Evolutionary conservation across 148 eudicot species (phyloP).

Genomic region (Fagopyrum esculentum): DNA sequence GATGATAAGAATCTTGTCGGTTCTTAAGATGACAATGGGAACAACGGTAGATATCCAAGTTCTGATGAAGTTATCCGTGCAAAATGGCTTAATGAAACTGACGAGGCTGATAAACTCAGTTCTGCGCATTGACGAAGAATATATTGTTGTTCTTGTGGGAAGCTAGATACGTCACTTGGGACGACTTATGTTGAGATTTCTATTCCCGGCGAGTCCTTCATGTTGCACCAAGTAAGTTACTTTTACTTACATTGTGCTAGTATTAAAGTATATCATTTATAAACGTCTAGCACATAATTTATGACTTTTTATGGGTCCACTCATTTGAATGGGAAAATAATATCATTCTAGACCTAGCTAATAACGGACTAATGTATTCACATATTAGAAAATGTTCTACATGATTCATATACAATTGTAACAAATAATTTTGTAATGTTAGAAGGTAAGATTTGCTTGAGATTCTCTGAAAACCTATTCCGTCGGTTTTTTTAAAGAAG

Average conservation of each 20-base stretch:
- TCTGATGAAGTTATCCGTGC: slow-evolving; percentile 35
- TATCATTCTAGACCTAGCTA: not conserved
- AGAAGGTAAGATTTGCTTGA: not conserved
- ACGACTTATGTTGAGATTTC: slow-evolving; percentile 57
- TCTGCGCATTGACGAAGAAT: slow-evolving; percentile 86
- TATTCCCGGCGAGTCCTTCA: slow-evolving; percentile 92
- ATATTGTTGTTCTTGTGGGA: slow-evolving; percentile 67
- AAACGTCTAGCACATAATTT: not conserved
- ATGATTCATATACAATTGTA: not conserved
- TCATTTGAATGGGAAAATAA: no score
- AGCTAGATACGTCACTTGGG: slow-evolving; percentile 54
- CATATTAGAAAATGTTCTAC: not conserved
- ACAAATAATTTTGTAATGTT: not conserved
- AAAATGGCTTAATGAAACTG: slow-evolving; percentile 78
- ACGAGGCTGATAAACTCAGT: slow-evolving; percentile 63
- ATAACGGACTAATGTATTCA: not conserved
- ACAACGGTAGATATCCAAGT: slow-evolving; percentile 19
- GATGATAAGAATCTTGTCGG: slow-evolving; percentile 6
- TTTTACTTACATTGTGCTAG: not conserved
- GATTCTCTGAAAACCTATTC: not conserved
- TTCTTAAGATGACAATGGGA: slow-evolving; percentile 23
- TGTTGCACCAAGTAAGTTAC: slow-evolving; percentile 89
- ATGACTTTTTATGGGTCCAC: not conserved
- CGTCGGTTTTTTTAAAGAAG: not conserved
- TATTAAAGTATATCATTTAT: not conserved